These are phyloP conservation scores for Phytophthora pluvialis DNA, from an alignment of 352 stramenopile genomes.

Conservation along the genomic window DNA sequence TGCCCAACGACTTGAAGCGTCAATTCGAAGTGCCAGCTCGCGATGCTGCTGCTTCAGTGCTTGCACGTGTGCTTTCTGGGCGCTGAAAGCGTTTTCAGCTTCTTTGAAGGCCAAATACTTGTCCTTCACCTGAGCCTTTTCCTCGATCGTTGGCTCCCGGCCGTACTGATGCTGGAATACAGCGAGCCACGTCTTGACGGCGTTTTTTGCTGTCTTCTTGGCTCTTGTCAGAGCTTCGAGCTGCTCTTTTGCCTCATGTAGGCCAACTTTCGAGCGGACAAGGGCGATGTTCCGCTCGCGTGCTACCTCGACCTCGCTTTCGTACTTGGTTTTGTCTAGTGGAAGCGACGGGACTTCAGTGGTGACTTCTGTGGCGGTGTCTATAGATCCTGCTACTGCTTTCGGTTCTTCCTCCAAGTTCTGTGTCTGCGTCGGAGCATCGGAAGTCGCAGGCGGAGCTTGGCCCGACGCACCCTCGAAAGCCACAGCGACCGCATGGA, in stretches of 20 bases:
- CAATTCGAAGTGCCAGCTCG: conserved; percentile 48
- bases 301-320: conserved; percentile 54
- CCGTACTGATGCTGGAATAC: conserved; percentile 57
- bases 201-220: conserved; percentile 61
- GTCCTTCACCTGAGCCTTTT: conserved; percentile 81
- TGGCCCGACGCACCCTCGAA: conserved; percentile 33
- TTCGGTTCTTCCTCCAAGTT: conserved; percentile 11
- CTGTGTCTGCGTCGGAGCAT: conserved; percentile 21
- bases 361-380: background rate
- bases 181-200: conserved; percentile 72
- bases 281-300: conserved; percentile 49
- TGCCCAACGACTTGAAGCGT: conserved; percentile 60
- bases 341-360: conserved; percentile 10
- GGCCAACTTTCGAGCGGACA: conserved; percentile 48
- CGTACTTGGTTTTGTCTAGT: conserved; percentile 44
- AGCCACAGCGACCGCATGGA: conserved; percentile 42
- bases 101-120: conserved; percentile 80
- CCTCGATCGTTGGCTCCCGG: conserved; percentile 72
- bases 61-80: conserved; percentile 44
- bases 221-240: conserved; percentile 39
- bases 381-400: background rate
- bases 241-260: conserved; percentile 43
- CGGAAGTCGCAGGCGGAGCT: conserved; percentile 7
- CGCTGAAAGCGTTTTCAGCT: conserved; percentile 59
- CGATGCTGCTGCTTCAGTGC: conserved; percentile 59